phyloP scores from a whole-genome alignment of 2,329 filamentous ascomycete species.

The Harringtonia lauricola region DNA sequence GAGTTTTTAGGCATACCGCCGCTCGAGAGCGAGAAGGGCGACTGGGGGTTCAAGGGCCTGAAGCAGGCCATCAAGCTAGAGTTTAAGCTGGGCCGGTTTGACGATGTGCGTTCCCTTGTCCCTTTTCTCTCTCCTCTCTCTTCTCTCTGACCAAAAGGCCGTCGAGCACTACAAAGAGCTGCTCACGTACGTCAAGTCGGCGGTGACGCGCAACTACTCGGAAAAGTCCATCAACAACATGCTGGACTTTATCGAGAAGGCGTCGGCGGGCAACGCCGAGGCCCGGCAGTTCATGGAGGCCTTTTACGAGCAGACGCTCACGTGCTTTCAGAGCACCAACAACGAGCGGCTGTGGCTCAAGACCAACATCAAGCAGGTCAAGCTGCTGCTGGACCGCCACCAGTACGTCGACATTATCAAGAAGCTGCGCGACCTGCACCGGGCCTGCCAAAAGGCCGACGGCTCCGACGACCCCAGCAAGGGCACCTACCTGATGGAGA shows the following conservation, averaged over 20 bases:
- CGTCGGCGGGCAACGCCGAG: constrained; percentile 56
- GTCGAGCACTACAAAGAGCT: constrained; percentile 89
- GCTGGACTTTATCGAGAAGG: constrained; percentile 95
- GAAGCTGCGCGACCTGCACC: constrained; percentile 82
- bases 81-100: constrained; percentile 82
- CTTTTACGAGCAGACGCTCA: constrained; percentile 87
- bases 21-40: constrained; percentile 82
- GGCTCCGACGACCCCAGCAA: constrained; percentile 88
- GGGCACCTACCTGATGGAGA: constrained; percentile 89
- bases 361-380: constrained; percentile 93
- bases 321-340: constrained; percentile 94
- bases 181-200: constrained; percentile 92
- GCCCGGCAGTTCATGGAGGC: constrained; percentile 79
- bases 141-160: constrained; percentile 41
- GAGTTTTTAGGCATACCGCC: constrained; percentile 85
- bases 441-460: constrained; percentile 76
- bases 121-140: neutral
- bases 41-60: constrained; percentile 97
- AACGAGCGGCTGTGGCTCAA: constrained; percentile 96
- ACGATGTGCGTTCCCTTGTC: constrained; percentile 39
- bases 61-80: constrained; percentile 98
- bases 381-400: constrained; percentile 82
- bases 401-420: constrained; percentile 71
- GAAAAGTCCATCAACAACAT: constrained; percentile 99
- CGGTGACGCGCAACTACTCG: constrained; percentile 94